A percentile compares a stretch with the other conserved stretches of the same genome.
Evolutionary conservation across 129 eudicot species (phyloP).

Genomic region (Arctium lappa): DNA sequence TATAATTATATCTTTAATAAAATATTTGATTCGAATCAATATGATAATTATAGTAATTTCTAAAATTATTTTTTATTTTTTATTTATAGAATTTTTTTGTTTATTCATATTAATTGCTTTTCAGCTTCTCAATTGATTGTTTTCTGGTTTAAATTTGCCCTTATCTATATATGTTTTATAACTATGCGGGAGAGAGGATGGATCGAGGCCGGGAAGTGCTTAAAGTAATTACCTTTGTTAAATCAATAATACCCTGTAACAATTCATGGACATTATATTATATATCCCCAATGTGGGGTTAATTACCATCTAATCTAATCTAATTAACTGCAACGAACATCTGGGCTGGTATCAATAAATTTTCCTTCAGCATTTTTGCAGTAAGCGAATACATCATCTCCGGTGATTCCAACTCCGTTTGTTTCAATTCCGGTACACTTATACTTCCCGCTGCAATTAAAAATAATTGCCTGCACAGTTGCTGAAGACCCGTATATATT

Average conservation of each 20-base stretch:
- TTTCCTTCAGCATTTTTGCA: conserved; percentile 27
- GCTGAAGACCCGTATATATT: conserved; percentile 38
- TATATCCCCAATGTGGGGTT: neutral
- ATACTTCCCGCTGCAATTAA: conserved; percentile 20
- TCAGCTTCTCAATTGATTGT: too few relatives aligned
- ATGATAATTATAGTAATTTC: too few relatives aligned
- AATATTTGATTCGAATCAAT: too few relatives aligned
- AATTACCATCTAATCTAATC: neutral
- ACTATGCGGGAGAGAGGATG: neutral
- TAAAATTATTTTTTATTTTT: too few relatives aligned
- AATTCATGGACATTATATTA: neutral
- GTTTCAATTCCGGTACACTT: conserved; percentile 24
- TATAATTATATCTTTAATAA: too few relatives aligned
- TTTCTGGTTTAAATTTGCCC: too few relatives aligned
- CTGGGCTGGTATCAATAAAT: conserved; percentile 14
- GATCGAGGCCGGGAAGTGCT: neutral
- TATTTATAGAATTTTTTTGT: too few relatives aligned
- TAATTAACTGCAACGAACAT: neutral
- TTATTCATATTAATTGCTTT: too few relatives aligned
- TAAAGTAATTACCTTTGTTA: neutral
- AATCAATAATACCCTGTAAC: neutral
- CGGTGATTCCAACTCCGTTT: conserved; percentile 21
- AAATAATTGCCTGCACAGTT: conserved; percentile 18
- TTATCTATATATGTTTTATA: too few relatives aligned
- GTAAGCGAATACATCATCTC: conserved; percentile 3